A percentile compares a stretch with the other conserved stretches of the same genome.
These are phyloP conservation scores for Boletellus sp. DNA, from an alignment of 768 basidiomycete species.

Conservation along the genomic window DNA sequence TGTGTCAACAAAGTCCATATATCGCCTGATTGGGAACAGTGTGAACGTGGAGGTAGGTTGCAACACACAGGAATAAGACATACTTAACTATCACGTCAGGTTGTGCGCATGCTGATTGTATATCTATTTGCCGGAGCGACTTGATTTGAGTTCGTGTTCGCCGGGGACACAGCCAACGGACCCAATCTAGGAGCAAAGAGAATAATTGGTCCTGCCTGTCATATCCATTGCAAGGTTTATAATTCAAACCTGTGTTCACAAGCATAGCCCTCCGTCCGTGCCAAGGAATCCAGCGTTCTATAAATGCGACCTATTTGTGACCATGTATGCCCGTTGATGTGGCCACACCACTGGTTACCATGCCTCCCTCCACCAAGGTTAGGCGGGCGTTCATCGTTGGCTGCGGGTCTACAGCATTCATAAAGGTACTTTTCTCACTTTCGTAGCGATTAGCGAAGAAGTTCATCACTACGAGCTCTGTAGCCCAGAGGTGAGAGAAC, in stretches of 20 bases:
- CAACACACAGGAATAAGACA: background rate
- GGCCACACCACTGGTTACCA: background rate
- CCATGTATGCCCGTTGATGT: background rate
- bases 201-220: too few species aligned
- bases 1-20: conserved; percentile 65
- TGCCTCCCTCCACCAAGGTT: conserved; percentile 6
- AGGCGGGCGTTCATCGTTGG: conserved; percentile 59
- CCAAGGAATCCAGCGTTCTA: too few species aligned
- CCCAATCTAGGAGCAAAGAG: background rate
- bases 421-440: conserved; percentile 47
- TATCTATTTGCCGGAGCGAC: conserved; percentile 44
- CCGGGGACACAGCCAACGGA: background rate
- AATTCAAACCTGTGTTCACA: background rate
- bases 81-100: conserved; percentile 13
- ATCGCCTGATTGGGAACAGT: conserved; percentile 78
- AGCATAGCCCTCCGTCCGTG: too few species aligned
- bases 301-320: too few species aligned
- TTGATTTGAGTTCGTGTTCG: background rate
- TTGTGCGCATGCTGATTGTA: conserved; percentile 54
- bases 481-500: conserved; percentile 63
- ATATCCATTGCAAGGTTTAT: too few species aligned
- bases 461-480: background rate
- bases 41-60: conserved; percentile 64
- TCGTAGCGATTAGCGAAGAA: background rate
- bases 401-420: conserved; percentile 73